Percentiles rank a stretch among this genome's conserved stretches.
These are phyloP conservation scores for Paraglomus occultum DNA, from an alignment of 192 early-diverging fungal genomes.

Conservation along the genomic window DNA sequence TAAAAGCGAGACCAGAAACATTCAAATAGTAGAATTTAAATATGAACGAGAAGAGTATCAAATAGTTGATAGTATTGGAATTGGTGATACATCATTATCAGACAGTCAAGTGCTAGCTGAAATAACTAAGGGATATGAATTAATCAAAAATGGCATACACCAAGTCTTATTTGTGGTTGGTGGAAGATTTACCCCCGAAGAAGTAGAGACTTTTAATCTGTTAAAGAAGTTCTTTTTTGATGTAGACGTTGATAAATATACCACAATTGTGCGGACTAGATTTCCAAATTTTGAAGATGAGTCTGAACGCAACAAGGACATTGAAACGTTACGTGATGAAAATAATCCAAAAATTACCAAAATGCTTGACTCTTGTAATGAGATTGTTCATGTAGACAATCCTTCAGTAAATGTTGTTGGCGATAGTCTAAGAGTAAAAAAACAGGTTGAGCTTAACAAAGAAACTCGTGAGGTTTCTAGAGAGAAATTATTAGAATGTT, in stretches of 20 bases:
- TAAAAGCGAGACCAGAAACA: not conserved
- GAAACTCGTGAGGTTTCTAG: slow-evolving; percentile 12
- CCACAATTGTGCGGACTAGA: slow-evolving; percentile 6
- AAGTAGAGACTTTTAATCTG: not conserved
- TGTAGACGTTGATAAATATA: not conserved
- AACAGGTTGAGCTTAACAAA: not conserved
- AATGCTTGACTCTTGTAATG: not conserved
- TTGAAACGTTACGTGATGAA: not conserved
- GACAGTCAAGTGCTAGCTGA: not conserved
- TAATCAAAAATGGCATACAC: not conserved
- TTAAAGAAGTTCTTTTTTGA: slow-evolving; percentile 4
- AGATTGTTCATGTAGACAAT: slow-evolving; percentile 12
- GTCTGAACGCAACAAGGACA: not conserved
- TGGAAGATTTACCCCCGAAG: not conserved
- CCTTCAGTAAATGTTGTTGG: slow-evolving; percentile 2
- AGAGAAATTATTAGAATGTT: slow-evolving; percentile 15
- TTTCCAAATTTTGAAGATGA: slow-evolving; percentile 5
- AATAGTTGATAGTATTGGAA: slow-evolving; percentile 18
- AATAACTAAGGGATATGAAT: not conserved
- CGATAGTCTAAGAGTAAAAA: no score
- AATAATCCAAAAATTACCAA: not conserved
- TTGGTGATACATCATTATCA: slow-evolving; percentile 8
- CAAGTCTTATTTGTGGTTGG: not conserved
- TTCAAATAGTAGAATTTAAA: not conserved
- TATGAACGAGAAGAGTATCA: slow-evolving; percentile 15